phyloP scores from a whole-genome alignment of 805 yeast genomes.

The Osmozyma mogii region DNA sequence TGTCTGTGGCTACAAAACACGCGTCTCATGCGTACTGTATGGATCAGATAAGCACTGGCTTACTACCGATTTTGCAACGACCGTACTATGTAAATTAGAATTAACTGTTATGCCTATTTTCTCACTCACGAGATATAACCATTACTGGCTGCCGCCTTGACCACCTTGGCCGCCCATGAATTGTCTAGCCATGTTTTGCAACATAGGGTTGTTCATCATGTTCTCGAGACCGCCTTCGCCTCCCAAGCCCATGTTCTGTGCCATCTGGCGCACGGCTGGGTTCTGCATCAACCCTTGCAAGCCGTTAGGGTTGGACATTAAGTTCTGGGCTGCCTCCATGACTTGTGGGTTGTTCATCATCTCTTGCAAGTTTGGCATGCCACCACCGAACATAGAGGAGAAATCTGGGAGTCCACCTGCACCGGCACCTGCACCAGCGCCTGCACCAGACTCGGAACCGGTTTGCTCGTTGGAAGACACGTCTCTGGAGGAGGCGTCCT shows the following conservation, averaged over 20 bases:
- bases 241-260: slow-evolving; percentile 64
- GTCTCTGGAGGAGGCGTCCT: no score
- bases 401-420: slow-evolving; percentile 69
- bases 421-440: slow-evolving; percentile 32
- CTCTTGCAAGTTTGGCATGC: slow-evolving; percentile 49
- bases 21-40: no score
- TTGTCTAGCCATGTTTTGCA: slow-evolving; percentile 54
- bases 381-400: slow-evolving; percentile 63
- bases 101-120: no score
- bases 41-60: no score
- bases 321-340: slow-evolving; percentile 78
- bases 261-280: slow-evolving; percentile 80
- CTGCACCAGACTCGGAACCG: slow-evolving; percentile 17
- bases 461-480: slow-evolving; percentile 14
- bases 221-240: slow-evolving; percentile 50
- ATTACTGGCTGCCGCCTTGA: slow-evolving; percentile 1
- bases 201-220: slow-evolving; percentile 74
- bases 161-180: slow-evolving; percentile 48
- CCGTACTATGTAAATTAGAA: no score
- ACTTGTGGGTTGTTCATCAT: slow-evolving; percentile 55
- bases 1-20: no score
- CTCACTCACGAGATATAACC: no score
- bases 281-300: slow-evolving; percentile 67
- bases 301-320: slow-evolving; percentile 83
- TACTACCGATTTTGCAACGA: no score